Percentiles rank a stretch among this genome's conserved stretches.
Evolutionary conservation across 2,329 filamentous ascomycete species (phyloP).

Genomic region (Fusarium drepaniforme): DNA sequence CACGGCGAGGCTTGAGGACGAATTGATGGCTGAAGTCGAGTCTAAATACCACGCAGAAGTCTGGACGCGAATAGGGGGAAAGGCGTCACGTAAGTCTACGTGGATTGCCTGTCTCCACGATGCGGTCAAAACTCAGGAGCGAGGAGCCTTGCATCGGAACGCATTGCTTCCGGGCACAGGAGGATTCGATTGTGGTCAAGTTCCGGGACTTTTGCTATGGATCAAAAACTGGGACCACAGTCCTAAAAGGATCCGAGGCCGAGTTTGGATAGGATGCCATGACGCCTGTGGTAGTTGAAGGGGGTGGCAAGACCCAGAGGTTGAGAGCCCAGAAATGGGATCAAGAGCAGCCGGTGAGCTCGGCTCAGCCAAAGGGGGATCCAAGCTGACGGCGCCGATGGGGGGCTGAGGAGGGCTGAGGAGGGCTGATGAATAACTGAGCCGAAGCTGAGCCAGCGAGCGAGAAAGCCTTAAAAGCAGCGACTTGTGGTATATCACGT

Average conservation of each 20-base stretch:
- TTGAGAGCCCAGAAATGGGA: slow-evolving; percentile 7
- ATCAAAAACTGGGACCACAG: background rate
- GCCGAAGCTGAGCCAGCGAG: slow-evolving; percentile 1
- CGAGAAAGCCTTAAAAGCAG: background rate
- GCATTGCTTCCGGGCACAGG: slow-evolving; percentile 1
- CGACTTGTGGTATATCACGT: background rate
- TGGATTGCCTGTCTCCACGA: background rate
- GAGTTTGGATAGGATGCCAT: slow-evolving; percentile 2
- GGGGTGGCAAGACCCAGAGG: background rate
- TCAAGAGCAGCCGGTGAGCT: background rate
- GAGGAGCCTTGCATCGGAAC: slow-evolving; percentile 3
- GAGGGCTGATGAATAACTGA: background rate
- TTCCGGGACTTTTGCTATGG: slow-evolving; percentile 2
- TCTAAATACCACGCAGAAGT: background rate
- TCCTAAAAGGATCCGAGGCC: slow-evolving; percentile 2
- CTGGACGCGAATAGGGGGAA: background rate
- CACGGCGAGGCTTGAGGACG: background rate
- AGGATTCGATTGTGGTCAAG: slow-evolving; percentile 2
- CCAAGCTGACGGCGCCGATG: background rate
- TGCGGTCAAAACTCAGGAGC: background rate
- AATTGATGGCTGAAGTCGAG: background rate
- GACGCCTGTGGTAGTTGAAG: background rate
- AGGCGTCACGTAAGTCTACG: background rate
- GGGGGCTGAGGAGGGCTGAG: background rate
- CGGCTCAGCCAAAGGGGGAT: background rate